Percentiles rank a stretch among this genome's conserved stretches.
Evolutionary conservation across 73 alveolate species (phyloP).

Genomic region (Halteria grandinella): DNA sequence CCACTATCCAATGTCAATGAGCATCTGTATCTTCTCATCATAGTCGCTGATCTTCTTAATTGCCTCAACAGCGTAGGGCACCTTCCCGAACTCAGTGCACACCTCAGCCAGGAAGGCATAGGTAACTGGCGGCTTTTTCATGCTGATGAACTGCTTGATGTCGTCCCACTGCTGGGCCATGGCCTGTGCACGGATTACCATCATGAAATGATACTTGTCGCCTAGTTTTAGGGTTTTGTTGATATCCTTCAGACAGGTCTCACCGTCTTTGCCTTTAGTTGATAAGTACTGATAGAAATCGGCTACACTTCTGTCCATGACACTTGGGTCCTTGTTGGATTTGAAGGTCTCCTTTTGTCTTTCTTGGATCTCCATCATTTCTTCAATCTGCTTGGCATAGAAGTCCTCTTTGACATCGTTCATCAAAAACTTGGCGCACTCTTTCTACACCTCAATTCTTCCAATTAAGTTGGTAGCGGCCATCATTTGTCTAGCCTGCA

Average conservation of each 20-base stretch:
- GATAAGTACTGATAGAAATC: neutral
- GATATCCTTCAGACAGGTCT: conserved; percentile 43
- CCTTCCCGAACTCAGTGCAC: conserved; percentile 41
- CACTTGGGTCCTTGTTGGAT: conserved; percentile 24
- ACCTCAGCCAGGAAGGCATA: conserved; percentile 40
- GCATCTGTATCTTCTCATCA: conserved; percentile 54
- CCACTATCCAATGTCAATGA: conserved; percentile 51
- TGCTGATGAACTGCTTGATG: conserved; percentile 19
- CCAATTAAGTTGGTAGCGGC: too few species aligned
- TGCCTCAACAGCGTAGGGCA: conserved; percentile 51
- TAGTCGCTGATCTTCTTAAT: conserved; percentile 37
- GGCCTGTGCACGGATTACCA: conserved; percentile 45
- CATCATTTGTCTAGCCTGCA: too few species aligned
- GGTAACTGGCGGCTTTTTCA: conserved; percentile 58
- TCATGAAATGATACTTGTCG: conserved; percentile 46
- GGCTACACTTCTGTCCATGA: conserved; percentile 22
- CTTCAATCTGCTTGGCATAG: conserved; percentile 22
- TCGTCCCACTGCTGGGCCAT: conserved; percentile 38
- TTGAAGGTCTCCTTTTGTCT: neutral
- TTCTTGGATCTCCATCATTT: neutral
- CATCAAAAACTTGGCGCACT: too few species aligned
- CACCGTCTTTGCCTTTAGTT: conserved; percentile 41
- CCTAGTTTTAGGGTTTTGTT: conserved; percentile 24
- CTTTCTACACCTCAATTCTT: too few species aligned
- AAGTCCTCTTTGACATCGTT: conserved; percentile 50